A percentile compares a stretch with the other conserved stretches of the same genome.
These are phyloP conservation scores for Pisolithus thermaeus DNA, from an alignment of 1,284 basidiomycete species.

Conservation along the genomic window DNA sequence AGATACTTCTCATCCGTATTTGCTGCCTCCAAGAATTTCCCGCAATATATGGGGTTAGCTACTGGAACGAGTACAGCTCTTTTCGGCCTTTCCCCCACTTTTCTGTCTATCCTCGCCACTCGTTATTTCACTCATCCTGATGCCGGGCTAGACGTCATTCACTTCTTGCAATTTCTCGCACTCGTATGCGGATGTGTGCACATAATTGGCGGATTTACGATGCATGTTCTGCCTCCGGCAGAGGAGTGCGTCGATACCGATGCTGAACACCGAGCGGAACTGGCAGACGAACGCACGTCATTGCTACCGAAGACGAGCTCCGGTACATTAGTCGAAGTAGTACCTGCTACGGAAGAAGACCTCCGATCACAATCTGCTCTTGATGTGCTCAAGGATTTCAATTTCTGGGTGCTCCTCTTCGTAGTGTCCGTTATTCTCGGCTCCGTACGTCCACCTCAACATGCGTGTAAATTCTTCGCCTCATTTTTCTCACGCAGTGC, in stretches of 20 bases:
- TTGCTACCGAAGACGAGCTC: conserved; percentile 30
- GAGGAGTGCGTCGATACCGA: background rate
- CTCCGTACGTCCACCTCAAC: conserved; percentile 40
- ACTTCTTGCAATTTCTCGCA: conserved; percentile 55
- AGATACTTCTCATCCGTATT: conserved; percentile 75
- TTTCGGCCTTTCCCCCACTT: conserved; percentile 71
- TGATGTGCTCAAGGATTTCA: conserved; percentile 46
- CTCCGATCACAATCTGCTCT: conserved; percentile 27
- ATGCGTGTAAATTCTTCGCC: background rate
- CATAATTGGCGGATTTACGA: conserved; percentile 44
- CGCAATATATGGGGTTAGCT: conserved; percentile 56
- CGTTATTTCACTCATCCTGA: conserved; percentile 47
- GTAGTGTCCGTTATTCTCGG: conserved; percentile 47
- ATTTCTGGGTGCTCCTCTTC: conserved; percentile 52
- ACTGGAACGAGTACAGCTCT: conserved; percentile 64
- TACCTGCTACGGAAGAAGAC: conserved; percentile 25
- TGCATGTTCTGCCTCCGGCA: conserved; percentile 27
- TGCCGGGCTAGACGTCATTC: conserved; percentile 48
- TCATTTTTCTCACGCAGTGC: conserved; percentile 37
- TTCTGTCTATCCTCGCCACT: conserved; percentile 62
- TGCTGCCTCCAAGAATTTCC: conserved; percentile 66
- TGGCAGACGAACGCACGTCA: conserved; percentile 37
- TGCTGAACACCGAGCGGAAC: conserved; percentile 10
- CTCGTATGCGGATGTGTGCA: conserved; percentile 48
- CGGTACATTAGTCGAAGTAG: conserved; percentile 13